Evolutionary conservation across 441 rosid genomes (phyloP), one percentile per base, ranked within the genome.

Genomic region (Raphanus hybrid): DNA sequence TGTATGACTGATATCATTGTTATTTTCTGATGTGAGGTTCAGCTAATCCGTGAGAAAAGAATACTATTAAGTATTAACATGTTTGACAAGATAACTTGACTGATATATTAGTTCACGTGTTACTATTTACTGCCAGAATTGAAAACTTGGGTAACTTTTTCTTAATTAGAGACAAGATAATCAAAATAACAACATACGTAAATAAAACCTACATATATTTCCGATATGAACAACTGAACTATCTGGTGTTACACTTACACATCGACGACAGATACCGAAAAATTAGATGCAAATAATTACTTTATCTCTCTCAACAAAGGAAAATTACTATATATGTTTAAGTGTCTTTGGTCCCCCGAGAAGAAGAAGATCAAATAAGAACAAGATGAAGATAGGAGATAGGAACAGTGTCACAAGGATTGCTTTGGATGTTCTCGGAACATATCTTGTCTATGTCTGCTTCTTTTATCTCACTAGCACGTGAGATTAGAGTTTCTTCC

Each of bases 381-480:
- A 41, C 27, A 48, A n/a, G 23, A 73, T 73, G 77, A 73, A 61
- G 74, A 68, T 61, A 29, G 37, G 52, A 73, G 77, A 73, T 73
- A 66, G 74, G 74, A 78, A 74, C 78, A 78, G 71, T 78, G 78
- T 74, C 82, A 78, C 82, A 69, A 69, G 82, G 82, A 73, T 37
- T 67, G 81, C 70, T 78, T 78, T 78, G 81, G 81, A 73, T 73
- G 78, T 73, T 78, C 70, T 62, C 3, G 66, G 66, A 68, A 73
- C 78, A 78, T 63, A 62, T 68, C 41, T 73, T 73, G 74, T 78
- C 74, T 29, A 41, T 78, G 78, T 71, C 74, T 73, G 70, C 70
- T 62, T 61, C 60, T 68, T 73, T 78, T 78, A 52, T 78, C 73
- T 67, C 77, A 72, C 12, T 43, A 72, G 29, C 77, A 78, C 81